Percentiles rank a stretch among this genome's conserved stretches.
Evolutionary conservation across 352 stramenopile species (phyloP).

Genomic region (Globisporangium nodosum): DNA sequence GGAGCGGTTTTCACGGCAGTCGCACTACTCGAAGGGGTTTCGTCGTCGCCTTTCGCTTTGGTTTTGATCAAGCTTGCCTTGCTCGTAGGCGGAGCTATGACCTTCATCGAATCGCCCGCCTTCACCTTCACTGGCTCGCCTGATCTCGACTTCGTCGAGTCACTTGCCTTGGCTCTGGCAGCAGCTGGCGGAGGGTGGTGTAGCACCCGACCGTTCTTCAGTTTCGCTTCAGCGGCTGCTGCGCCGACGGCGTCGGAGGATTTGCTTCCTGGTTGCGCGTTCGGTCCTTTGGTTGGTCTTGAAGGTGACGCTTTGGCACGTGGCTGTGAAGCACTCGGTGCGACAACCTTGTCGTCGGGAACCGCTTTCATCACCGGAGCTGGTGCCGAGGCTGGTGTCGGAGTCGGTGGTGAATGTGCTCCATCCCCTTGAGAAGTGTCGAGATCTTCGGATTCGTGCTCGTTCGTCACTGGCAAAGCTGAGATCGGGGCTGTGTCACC

Average conservation of each 20-base stretch:
- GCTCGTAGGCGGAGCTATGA: neutral
- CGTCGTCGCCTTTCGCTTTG: neutral
- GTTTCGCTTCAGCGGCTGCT: neutral
- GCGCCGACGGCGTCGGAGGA: neutral
- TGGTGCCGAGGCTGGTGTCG: no score
- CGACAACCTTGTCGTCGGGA: neutral
- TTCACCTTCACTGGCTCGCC: neutral
- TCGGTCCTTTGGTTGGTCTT: neutral
- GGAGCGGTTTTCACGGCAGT: neutral
- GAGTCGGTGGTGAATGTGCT: neutral
- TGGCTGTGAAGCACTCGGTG: neutral
- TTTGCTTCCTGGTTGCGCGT: neutral
- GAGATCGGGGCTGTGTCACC: neutral
- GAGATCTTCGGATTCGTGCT: neutral
- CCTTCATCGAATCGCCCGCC: neutral
- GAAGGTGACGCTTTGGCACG: neutral
- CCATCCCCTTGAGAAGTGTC: neutral
- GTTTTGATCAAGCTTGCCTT: constrained; percentile 6
- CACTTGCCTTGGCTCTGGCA: neutral
- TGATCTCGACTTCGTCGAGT: constrained; percentile 8
- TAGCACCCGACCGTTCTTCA: constrained; percentile 1
- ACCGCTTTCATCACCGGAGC: no score
- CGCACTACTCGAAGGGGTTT: neutral
- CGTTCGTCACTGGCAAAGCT: neutral
- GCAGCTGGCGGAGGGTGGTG: neutral